These are phyloP conservation scores for Phytophthora idaei DNA, from an alignment of 352 stramenopile genomes.

Conservation along the genomic window DNA sequence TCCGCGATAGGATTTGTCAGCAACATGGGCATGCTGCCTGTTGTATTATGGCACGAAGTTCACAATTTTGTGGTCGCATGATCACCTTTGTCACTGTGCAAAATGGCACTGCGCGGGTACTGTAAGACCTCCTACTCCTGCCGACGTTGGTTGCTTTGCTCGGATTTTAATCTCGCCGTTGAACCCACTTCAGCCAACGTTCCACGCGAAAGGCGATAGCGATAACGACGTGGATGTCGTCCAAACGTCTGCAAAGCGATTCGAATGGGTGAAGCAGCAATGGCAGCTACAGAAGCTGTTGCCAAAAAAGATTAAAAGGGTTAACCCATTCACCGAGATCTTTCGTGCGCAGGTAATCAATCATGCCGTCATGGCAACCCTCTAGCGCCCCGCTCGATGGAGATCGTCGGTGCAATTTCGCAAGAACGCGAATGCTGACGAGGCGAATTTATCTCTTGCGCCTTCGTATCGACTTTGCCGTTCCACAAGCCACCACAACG, in stretches of 20 bases:
- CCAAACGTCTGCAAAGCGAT: neutral
- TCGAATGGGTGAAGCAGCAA: neutral
- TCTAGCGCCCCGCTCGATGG: neutral
- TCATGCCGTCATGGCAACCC: no score
- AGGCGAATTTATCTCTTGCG: neutral
- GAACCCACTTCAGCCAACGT: slow-evolving; percentile 20
- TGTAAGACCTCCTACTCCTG: no score
- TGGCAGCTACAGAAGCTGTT: neutral
- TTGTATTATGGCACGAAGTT: slow-evolving; percentile 5
- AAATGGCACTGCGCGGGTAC: no score
- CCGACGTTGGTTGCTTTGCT: neutral
- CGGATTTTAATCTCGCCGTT: neutral
- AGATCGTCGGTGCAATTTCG: neutral
- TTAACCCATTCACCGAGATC: no score
- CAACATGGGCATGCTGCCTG: neutral
- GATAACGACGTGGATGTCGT: slow-evolving; percentile 19
- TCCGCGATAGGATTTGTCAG: slow-evolving; percentile 3
- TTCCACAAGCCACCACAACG: neutral
- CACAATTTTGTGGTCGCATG: slow-evolving; percentile 9
- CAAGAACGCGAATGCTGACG: neutral
- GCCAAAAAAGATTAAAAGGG: no score
- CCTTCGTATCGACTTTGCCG: neutral
- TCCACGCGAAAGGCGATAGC: slow-evolving; percentile 15
- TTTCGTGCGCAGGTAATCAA: no score
- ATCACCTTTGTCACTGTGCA: neutral